Evolutionary conservation across 331 rosid species (phyloP).

Genomic region (Malus hybrid): DNA sequence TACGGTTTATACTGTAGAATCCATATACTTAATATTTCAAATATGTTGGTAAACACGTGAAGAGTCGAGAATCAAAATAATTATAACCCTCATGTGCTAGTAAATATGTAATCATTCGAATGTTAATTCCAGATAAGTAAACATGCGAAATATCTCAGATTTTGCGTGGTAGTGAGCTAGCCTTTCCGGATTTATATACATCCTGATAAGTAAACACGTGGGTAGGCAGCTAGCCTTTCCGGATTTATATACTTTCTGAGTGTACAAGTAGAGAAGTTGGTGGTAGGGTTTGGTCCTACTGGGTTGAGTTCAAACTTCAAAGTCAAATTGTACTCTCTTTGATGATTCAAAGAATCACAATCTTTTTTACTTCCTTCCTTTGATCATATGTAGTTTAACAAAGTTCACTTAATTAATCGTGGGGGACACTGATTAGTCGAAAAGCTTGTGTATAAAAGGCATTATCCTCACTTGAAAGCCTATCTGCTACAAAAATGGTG

Average conservation of each 20-base stretch:
- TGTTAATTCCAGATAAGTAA: no score
- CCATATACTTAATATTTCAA: no score
- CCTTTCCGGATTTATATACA: no score
- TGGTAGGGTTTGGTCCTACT: not conserved
- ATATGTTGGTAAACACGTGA: no score
- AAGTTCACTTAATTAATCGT: not conserved
- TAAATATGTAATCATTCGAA: no score
- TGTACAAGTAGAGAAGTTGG: no score
- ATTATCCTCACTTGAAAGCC: not conserved
- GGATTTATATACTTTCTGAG: not conserved
- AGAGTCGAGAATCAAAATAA: no score
- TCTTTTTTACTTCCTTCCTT: not conserved
- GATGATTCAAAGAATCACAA: conserved; percentile 5
- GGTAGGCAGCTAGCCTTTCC: not conserved
- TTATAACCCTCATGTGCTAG: no score
- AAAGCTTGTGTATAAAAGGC: not conserved
- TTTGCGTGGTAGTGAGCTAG: not conserved
- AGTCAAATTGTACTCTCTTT: not conserved
- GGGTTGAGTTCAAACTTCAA: not conserved
- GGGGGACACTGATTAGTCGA: not conserved
- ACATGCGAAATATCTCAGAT: not conserved
- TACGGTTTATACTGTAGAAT: no score
- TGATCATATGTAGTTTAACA: not conserved
- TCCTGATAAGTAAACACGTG: not conserved
- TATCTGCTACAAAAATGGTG: conserved; percentile 22